A percentile compares a stretch with the other conserved stretches of the same genome.
Evolutionary conservation across 2,329 filamentous ascomycete genomes (phyloP).

Genomic region (Hypomyces rosellus): DNA sequence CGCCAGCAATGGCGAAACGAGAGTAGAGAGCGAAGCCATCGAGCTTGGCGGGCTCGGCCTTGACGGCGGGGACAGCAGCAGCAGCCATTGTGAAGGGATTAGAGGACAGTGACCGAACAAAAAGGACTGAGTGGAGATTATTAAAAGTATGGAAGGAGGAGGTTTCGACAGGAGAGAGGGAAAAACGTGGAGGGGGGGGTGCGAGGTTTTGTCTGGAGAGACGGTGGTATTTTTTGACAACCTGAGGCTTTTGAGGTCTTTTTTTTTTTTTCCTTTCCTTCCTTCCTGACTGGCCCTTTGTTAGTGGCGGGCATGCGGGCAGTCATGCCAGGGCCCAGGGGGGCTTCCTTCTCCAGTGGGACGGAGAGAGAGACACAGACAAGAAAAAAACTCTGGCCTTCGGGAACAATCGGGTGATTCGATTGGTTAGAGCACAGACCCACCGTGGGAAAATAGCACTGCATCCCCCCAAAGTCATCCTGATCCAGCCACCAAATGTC

Average conservation of each 20-base stretch:
- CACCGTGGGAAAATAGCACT: too few species aligned
- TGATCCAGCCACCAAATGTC: too few species aligned
- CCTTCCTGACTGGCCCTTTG: background rate
- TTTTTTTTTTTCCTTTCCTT: conserved; percentile 12
- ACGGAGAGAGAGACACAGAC: too few species aligned
- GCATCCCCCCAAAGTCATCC: too few species aligned
- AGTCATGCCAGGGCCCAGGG: too few species aligned
- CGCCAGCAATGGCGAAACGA: conserved; percentile 93
- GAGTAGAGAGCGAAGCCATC: conserved; percentile 71
- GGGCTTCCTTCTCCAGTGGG: too few species aligned
- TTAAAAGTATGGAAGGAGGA: conserved; percentile 5
- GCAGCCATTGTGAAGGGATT: conserved; percentile 10
- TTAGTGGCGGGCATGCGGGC: too few species aligned
- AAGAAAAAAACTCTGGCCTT: too few species aligned
- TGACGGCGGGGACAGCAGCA: conserved; percentile 19
- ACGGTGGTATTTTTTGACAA: conserved; percentile 1
- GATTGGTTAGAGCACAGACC: too few species aligned
- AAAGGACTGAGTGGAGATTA: conserved; percentile 1
- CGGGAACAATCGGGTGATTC: too few species aligned
- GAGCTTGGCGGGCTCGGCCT: conserved; percentile 37
- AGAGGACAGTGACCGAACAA: background rate
- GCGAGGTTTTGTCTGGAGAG: conserved; percentile 5
- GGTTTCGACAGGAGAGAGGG: conserved; percentile 1
- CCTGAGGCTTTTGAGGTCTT: conserved; percentile 13
- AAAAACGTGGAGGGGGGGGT: background rate